Evolutionary conservation across 2,329 filamentous ascomycete species (phyloP), one percentile per base, ranked within the genome.

Genomic region (Epichloe baconii): DNA sequence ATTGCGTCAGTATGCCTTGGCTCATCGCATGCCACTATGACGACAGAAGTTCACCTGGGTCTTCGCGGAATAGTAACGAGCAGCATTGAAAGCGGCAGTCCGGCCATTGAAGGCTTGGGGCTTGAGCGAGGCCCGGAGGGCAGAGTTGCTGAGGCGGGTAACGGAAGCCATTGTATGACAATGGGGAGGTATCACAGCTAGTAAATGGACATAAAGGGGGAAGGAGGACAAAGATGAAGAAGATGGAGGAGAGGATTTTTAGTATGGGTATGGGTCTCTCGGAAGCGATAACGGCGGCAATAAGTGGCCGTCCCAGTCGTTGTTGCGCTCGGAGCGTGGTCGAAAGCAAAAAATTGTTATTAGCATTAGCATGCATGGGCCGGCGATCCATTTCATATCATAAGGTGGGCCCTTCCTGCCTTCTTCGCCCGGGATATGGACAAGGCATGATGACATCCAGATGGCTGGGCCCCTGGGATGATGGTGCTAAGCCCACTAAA

Each of bases 41-140:
- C 34, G 48, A 37, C 40, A 4, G 14, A 45, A 34, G 45, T 75
- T 65, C 76, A 94, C 89, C 79, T 90, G 83, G 62, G 85, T 80
- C 81, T 96, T 96, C 61, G 88, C 84, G 57, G 90, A 95, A 76
- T 96, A 96, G 80, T 80, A 89, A 73, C 93, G 84, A 67, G 86
- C 74, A 68, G 86, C 84, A 74, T 84, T 88, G 77, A 89, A 90
- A 68, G 83, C 83, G 60, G 82, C 78, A 66, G 76, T 73, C 66
- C 83, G 82, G 67, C 82, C 77, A 68, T 78, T 77, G 65, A 88
- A 78, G 66, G 82, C 76, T 59, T 83, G 77, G 61, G 80, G 73
- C 66, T 78, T 74, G 66, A 88, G 72, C 54, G 85, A 83, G 66
- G 87, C 79, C 74, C 90, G 85, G 68, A 97, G 78, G 71, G 87